Evolutionary conservation across 2,329 filamentous ascomycete genomes (phyloP), one percentile per base, ranked within the genome.

Genomic region (Claviceps quebecensis): DNA sequence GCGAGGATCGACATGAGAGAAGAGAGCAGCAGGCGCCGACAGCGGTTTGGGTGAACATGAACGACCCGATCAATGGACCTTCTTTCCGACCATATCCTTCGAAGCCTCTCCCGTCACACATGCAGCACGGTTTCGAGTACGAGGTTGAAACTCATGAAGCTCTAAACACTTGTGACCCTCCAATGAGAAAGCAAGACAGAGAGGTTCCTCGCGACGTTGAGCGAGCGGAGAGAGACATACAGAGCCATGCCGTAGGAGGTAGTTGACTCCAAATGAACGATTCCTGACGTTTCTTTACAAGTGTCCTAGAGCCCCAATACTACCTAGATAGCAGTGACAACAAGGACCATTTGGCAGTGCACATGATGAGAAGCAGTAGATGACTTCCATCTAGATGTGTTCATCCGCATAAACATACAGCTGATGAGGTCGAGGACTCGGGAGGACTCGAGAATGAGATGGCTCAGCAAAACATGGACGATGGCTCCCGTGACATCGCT

Each of bases 31-130:
- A 60, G 0, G 58, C 63, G 44, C 65, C 66, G 3, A 62, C 65
- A 11, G 29, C 9, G 1, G 69, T 78, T 5, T 79, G 76, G 60
- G 69, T 79, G 6, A 71, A 73, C 37, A 68, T 76, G 4, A 62
- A 64, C 29, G 70, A 80, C 54, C 76, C 77, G 0, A 54, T 78
- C 11, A 67, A 71, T 14, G 62, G 67, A 9, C 63, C 66, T 4
- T 65, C 71, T 2, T 79, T 78, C 57, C 67, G 64, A 54, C 72
- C 74, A 1, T 70, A 68, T 49, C 69, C 66, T 4, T 67, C 73
- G 11, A 80, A 79, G 54, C 73, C 75, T 1, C 68, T 79, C 11
- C 76, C 76, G 0, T 53, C 56, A 14, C 73, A 70, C 60, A 76
- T 76, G 70, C 67, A 65, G 45, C 56, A 45, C 26, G 19, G 36